phyloP scores from a whole-genome alignment of 768 basidiomycete genomes.

The Mycena belliarum region DNA sequence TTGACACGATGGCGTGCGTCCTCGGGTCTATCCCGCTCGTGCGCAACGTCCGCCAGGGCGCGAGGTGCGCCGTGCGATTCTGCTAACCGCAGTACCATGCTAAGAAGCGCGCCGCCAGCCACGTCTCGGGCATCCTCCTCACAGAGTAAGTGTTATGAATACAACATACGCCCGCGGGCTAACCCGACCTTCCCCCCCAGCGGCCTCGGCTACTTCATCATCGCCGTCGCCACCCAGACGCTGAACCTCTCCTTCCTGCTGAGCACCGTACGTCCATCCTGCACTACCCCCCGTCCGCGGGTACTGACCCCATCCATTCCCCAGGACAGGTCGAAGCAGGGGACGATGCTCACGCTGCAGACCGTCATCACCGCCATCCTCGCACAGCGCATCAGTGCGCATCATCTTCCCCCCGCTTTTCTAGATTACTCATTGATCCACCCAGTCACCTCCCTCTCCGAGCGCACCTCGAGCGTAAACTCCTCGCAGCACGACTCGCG shows the following conservation, averaged over 20 bases:
- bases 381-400: neutral
- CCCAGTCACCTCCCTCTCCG: neutral
- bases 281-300: too few species aligned
- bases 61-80: neutral
- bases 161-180: too few species aligned
- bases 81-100: too few species aligned
- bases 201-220: neutral
- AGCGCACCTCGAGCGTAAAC: neutral
- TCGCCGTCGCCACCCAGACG: neutral
- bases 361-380: neutral
- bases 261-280: neutral
- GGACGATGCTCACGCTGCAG: neutral
- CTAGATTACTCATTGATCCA: neutral
- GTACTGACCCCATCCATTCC: too few species aligned
- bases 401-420: neutral
- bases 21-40: neutral
- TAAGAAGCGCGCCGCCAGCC: too few species aligned
- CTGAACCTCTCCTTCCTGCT: neutral
- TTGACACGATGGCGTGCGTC: neutral
- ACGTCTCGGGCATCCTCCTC: neutral
- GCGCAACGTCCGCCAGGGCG: neutral
- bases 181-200: neutral
- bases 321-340: neutral
- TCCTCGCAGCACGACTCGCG: neutral
- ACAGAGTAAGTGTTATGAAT: neutral